These are phyloP conservation scores for Rhizopogon rudus DNA, from an alignment of 768 basidiomycete genomes.

Conservation along the genomic window DNA sequence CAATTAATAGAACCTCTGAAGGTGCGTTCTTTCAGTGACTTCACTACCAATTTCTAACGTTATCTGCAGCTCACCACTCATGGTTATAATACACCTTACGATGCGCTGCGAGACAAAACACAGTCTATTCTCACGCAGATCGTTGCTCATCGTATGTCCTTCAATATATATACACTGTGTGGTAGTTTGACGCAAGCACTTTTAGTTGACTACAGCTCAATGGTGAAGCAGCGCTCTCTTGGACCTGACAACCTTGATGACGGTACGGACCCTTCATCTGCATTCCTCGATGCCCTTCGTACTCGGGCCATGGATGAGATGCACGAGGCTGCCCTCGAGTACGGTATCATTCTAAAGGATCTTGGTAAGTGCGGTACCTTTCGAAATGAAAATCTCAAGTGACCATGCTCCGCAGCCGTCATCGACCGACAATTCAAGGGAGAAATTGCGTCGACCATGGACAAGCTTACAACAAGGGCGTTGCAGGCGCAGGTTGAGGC, in stretches of 20 bases:
- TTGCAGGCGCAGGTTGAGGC: conserved; percentile 87
- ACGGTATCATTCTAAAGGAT: conserved; percentile 80
- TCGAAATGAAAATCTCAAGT: conserved; percentile 2
- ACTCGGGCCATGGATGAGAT: conserved; percentile 87
- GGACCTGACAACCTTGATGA: conserved; percentile 75
- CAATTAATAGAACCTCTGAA: conserved; percentile 49
- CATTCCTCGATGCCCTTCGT: conserved; percentile 77
- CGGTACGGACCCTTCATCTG: conserved; percentile 60
- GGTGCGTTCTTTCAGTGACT: conserved; percentile 15
- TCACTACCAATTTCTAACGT: conserved; percentile 34
- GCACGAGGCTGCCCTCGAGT: conserved; percentile 75
- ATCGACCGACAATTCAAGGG: conserved; percentile 89
- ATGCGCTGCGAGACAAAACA: conserved; percentile 74
- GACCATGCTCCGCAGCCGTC: conserved; percentile 48
- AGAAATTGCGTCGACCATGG: conserved; percentile 82
- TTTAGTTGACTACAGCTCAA: conserved; percentile 49
- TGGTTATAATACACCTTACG: conserved; percentile 81
- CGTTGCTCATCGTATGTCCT: conserved; percentile 65
- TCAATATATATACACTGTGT: conserved; percentile 20
- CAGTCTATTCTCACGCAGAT: conserved; percentile 87
- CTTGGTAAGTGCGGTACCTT: conserved; percentile 41
- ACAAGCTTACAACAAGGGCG: conserved; percentile 78
- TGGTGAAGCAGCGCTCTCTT: conserved; percentile 77
- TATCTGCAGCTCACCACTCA: conserved; percentile 66
- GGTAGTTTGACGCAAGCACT: not conserved